Base-by-base conservation (phyloP, 1,139 yeast species). In the Scheffersomyces titani region DNA sequence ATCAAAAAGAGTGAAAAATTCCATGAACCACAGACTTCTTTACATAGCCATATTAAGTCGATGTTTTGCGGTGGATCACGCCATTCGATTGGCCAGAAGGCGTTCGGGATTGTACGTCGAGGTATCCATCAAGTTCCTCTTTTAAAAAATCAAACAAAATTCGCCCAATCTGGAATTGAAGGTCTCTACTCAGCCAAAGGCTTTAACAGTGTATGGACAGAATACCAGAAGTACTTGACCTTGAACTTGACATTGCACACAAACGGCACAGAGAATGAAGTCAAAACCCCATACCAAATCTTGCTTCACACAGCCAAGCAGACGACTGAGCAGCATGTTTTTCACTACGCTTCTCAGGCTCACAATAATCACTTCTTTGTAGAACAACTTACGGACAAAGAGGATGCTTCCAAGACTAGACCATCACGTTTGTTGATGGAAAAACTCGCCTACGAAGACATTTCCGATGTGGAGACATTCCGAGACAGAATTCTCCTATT, bases 321-420 rank as follows among this genome's bases (percentile, higher is more conserved):
- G 63, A 81, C 90, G 44, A 85, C 87, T 49, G 85, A 85, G 65
- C 89, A 93, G 49, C 85, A 86, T 57, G 77, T 89, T 16, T 93
- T 89, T 80, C 96, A 92, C 75, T 85, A 82, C 68, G 98, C 99
- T 13, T 90, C 97, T 4, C 97, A 90, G 71, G 88, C 93, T 2
- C 96, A 90, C 75, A 93, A 92, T 76, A 94, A 94, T 76, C 99
- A 94, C 74, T 81, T 94, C 58, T 92, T 90, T 66, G 86, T 92
- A 70, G 87, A 89, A 70, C 90, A 90, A 66, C 80, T 93, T 58
- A 63, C 75, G 24, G 66, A 72, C 60, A 69, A 67, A 59, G 57
- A 68, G 7, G 71, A 65, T 53, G 81, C 81, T 2, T 61, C 66
- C 22, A 64, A 67, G 30, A 75, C 83, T 13, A 70, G 70, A 60